Percentiles rank a stretch among this genome's conserved stretches.
Evolutionary conservation across 331 rosid genomes (phyloP).

Genomic region (Malus hybrid): DNA sequence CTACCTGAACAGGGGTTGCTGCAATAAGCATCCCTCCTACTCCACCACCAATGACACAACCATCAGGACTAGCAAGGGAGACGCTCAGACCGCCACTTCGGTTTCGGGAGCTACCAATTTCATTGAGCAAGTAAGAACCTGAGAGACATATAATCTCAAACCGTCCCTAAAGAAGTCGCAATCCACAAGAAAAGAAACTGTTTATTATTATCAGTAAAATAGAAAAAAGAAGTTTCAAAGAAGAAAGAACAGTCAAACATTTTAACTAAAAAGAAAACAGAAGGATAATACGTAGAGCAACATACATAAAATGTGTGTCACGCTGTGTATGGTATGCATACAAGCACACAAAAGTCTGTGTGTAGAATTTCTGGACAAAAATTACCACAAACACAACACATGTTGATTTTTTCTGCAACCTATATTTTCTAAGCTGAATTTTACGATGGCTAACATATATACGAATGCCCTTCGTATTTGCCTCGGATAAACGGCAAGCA

Average conservation of each 20-base stretch:
- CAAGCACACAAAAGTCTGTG: background rate
- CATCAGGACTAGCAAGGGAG: conserved; percentile 96
- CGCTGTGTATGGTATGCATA: background rate
- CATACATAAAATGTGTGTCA: background rate
- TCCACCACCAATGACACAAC: conserved; percentile 86
- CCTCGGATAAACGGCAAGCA: background rate
- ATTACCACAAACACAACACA: background rate
- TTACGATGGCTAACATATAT: background rate
- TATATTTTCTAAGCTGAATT: background rate
- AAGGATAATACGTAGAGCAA: background rate
- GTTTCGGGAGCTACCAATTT: conserved; percentile 45
- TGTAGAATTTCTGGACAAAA: background rate
- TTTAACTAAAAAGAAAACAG: background rate
- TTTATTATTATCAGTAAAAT: background rate
- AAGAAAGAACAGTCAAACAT: background rate
- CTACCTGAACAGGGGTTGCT: conserved; percentile 88
- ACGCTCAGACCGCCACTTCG: conserved; percentile 71
- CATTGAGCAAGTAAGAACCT: conserved; percentile 70
- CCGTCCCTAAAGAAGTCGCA: conserved; percentile 58
- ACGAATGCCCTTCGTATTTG: background rate
- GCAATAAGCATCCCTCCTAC: conserved; percentile 86
- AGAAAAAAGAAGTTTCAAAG: background rate
- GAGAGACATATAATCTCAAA: conserved; percentile 86
- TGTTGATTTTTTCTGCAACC: background rate
- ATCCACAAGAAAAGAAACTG: background rate